These are phyloP conservation scores for Pythium biforme DNA, from an alignment of 352 stramenopile species.

Conservation along the genomic window DNA sequence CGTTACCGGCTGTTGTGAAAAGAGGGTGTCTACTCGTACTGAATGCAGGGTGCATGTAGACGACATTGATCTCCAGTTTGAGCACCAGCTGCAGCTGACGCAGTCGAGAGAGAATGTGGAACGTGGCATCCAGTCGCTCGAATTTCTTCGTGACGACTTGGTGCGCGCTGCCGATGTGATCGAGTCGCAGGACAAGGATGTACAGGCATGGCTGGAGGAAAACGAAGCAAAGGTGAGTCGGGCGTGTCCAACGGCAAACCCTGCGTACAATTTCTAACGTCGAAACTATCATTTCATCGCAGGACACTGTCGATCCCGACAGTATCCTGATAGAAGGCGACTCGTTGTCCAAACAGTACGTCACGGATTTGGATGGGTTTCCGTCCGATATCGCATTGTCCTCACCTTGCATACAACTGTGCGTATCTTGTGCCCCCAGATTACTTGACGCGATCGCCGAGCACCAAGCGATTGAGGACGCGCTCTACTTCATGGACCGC, in stretches of 20 bases:
- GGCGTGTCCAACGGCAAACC: not conserved
- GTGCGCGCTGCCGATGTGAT: constrained; percentile 48
- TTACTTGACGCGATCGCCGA: constrained; percentile 82
- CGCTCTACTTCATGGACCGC: constrained; percentile 91
- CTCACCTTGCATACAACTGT: not conserved
- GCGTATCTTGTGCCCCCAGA: constrained; percentile 22
- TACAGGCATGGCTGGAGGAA: constrained; percentile 65
- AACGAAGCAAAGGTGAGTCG: constrained; percentile 62
- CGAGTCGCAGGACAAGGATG: constrained; percentile 55
- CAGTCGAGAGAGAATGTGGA: constrained; percentile 79
- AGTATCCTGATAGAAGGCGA: constrained; percentile 78
- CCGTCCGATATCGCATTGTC: not conserved
- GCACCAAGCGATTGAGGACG: constrained; percentile 87
- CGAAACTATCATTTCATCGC: not conserved
- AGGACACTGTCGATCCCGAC: constrained; percentile 77
- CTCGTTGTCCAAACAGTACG: constrained; percentile 80
- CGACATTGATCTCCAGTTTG: constrained; percentile 85
- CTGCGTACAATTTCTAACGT: too few relatives aligned
- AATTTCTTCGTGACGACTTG: constrained; percentile 71
- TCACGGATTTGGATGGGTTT: too few relatives aligned
- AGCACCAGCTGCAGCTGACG: constrained; percentile 80
- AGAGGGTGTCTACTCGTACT: too few relatives aligned
- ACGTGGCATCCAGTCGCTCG: constrained; percentile 69
- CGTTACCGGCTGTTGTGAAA: too few relatives aligned
- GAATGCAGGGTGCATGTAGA: constrained; percentile 24